These are phyloP conservation scores for Somion occarium DNA, from an alignment of 1,284 basidiomycete genomes.

Conservation along the genomic window DNA sequence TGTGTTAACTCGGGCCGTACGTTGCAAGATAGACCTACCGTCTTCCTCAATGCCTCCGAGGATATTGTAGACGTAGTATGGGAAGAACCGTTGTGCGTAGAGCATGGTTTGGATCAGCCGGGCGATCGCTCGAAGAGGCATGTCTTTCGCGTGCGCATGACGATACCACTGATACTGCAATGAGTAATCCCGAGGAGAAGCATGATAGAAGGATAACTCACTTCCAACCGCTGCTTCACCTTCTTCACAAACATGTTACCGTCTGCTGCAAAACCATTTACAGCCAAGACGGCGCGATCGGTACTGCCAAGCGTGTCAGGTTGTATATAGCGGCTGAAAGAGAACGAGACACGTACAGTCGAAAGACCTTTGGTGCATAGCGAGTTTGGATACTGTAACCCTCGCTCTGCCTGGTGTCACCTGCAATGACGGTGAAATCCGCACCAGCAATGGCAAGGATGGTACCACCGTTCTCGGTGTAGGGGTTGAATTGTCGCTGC, in stretches of 20 bases:
- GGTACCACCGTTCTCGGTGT: constrained; percentile 89
- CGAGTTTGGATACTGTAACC: constrained; percentile 94
- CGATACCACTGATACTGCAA: constrained; percentile 90
- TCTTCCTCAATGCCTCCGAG: constrained; percentile 93
- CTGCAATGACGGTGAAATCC: constrained; percentile 90
- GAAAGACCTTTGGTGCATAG: constrained; percentile 90
- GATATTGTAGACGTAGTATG: constrained; percentile 95
- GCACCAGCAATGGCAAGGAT: constrained; percentile 92
- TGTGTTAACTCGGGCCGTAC: constrained; percentile 2
- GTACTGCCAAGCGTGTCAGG: constrained; percentile 51
- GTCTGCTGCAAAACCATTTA: constrained; percentile 94
- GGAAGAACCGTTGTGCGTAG: constrained; percentile 92
- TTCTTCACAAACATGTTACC: constrained; percentile 95
- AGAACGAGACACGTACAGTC: constrained; percentile 50
- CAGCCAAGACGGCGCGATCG: constrained; percentile 88
- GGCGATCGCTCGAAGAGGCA: constrained; percentile 89
- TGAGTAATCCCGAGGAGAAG: constrained; percentile 1
- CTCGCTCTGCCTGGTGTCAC: constrained; percentile 92
- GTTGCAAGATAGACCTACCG: constrained; percentile 48
- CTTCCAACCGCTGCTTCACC: constrained; percentile 90
- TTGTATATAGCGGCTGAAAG: constrained; percentile 7
- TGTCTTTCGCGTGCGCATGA: constrained; percentile 91
- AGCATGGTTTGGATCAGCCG: constrained; percentile 95
- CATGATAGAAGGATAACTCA: constrained; percentile 28
- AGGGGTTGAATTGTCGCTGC: constrained; percentile 77